A percentile compares a stretch with the other conserved stretches of the same genome.
phyloP scores from a whole-genome alignment of 768 basidiomycete genomes.

The Suillus lakei region DNA sequence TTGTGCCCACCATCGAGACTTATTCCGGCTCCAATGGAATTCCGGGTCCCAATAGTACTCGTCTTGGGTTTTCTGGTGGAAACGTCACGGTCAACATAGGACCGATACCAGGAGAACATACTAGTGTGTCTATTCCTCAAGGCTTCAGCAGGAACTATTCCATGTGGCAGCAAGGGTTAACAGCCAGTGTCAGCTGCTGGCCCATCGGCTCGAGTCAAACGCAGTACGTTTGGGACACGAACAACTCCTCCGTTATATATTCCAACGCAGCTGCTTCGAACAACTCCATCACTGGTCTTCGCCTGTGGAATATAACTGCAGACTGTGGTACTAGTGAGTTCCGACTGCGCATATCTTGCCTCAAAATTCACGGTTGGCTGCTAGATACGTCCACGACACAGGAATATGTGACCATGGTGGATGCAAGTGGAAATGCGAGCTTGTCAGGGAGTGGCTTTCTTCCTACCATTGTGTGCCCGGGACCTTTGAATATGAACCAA shows the following conservation, averaged over 20 bases:
- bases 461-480: constrained; percentile 15
- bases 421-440: not conserved
- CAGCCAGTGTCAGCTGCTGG: constrained; percentile 6
- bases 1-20: not conserved
- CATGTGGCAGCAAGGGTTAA: constrained; percentile 11
- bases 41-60: not conserved
- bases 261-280: not conserved
- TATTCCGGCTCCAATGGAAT: constrained; percentile 2
- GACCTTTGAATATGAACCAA: not conserved
- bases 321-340: constrained; percentile 8
- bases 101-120: not conserved
- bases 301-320: constrained; percentile 6
- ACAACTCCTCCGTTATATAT: not conserved
- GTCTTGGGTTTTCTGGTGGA: constrained; percentile 8
- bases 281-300: not conserved
- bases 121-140: not conserved
- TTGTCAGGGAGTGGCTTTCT: constrained; percentile 8
- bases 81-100: not conserved
- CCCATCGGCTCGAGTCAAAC: not conserved
- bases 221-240: not conserved
- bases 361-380: not conserved
- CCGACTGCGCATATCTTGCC: not conserved
- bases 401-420: constrained; percentile 9
- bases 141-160: constrained; percentile 10
- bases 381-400: not conserved